Evolutionary conservation across 2,329 filamentous ascomycete genomes (phyloP).

Genomic region (Neonectria neomacrospora): DNA sequence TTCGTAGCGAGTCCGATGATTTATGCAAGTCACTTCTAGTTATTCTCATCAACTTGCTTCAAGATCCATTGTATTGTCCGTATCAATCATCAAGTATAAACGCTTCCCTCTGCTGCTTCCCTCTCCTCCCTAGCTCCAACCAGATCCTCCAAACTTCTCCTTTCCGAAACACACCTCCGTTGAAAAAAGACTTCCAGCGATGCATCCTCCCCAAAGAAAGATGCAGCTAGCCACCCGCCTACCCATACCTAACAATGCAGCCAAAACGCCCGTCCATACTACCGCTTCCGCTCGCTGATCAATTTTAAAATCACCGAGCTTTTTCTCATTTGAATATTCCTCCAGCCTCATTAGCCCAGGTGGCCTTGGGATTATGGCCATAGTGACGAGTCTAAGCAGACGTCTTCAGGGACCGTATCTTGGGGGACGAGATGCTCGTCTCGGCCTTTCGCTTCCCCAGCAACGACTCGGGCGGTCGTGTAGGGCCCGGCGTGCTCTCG

Average conservation of each 20-base stretch:
- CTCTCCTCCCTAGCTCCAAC: background rate
- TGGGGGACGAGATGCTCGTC: slow-evolving; percentile 57
- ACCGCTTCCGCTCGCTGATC: background rate
- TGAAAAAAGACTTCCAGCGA: background rate
- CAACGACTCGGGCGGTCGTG: slow-evolving; percentile 71
- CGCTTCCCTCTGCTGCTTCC: background rate
- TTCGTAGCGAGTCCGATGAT: background rate
- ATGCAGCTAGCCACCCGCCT: background rate
- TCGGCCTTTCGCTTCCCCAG: slow-evolving; percentile 82
- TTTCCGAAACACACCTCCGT: slow-evolving; percentile 1
- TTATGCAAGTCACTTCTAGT: background rate
- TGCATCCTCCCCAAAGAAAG: slow-evolving; percentile 4
- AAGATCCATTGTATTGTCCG: slow-evolving; percentile 12
- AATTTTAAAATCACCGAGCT: background rate
- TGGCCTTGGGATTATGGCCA: background rate
- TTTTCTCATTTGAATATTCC: background rate
- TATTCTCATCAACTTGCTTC: background rate
- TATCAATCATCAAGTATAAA: slow-evolving; percentile 6
- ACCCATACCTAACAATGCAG: slow-evolving; percentile 16
- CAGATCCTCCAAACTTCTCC: background rate
- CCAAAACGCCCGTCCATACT: slow-evolving; percentile 20
- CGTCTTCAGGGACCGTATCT: slow-evolving; percentile 51
- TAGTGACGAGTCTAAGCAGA: slow-evolving; percentile 39
- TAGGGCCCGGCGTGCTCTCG: slow-evolving; percentile 54
- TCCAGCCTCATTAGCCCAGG: background rate